Percentiles rank a stretch among this genome's conserved stretches.
These are phyloP conservation scores for Berberis vulgaris DNA, from an alignment of 164 flowering plant genomes.

Conservation along the genomic window DNA sequence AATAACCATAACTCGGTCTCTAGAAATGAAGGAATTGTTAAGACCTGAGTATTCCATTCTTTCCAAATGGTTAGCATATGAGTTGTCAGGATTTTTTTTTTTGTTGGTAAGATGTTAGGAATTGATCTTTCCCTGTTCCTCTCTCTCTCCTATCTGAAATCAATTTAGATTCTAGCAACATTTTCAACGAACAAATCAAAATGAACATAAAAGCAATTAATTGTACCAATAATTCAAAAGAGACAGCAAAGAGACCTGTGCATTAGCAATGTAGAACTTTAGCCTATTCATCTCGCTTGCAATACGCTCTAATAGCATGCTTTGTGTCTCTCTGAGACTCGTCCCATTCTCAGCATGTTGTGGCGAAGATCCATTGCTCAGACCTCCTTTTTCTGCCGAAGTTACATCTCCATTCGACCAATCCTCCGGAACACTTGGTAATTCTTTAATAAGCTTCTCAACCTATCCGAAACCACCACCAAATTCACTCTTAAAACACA, in stretches of 20 bases:
- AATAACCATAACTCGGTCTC: no score
- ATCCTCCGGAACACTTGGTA: conserved; percentile 36
- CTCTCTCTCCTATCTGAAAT: no score
- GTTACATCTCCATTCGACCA: conserved; percentile 53
- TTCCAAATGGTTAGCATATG: no score
- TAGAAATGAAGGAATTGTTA: no score
- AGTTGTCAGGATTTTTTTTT: no score
- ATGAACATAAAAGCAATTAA: no score
- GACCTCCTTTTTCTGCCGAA: conserved; percentile 30
- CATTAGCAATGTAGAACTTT: conserved; percentile 83
- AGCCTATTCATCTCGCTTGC: conserved; percentile 98
- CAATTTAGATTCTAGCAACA: no score
- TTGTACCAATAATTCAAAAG: background rate
- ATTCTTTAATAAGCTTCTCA: conserved; percentile 34
- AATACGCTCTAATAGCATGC: conserved; percentile 94
- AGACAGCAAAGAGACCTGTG: conserved; percentile 57
- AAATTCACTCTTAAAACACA: background rate
- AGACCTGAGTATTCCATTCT: no score
- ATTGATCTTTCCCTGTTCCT: no score
- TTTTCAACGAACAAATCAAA: no score
- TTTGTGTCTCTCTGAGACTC: conserved; percentile 82
- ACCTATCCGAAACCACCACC: conserved; percentile 16
- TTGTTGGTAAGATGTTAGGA: no score
- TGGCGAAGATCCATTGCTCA: conserved; percentile 31
- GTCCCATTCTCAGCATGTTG: conserved; percentile 46